These are phyloP conservation scores for Thelonectria discophora DNA, from an alignment of 2,329 filamentous ascomycete genomes.

Conservation along the genomic window DNA sequence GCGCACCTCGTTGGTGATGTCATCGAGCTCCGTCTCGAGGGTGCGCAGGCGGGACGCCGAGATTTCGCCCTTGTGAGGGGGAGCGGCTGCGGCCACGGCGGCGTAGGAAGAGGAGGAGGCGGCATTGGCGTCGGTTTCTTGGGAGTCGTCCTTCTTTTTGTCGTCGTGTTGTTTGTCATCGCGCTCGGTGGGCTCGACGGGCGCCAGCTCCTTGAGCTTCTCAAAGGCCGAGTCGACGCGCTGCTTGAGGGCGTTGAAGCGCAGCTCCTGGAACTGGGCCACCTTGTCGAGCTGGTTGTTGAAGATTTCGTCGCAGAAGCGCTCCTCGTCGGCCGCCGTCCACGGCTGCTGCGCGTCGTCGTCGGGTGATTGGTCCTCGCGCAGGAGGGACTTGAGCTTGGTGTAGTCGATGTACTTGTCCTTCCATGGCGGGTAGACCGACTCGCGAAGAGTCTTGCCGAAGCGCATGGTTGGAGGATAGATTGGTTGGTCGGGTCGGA, in stretches of 20 bases:
- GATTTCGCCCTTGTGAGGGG: conserved; percentile 56
- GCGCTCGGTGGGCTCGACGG: conserved; percentile 52
- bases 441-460: conserved; percentile 83
- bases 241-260: conserved; percentile 66
- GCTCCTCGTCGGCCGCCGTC: conserved; percentile 94
- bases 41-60: conserved; percentile 68
- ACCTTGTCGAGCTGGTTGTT: conserved; percentile 97
- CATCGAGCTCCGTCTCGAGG: conserved; percentile 82
- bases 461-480: conserved; percentile 75
- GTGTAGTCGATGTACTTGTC: conserved; percentile 95
- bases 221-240: conserved; percentile 67
- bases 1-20: conserved; percentile 88
- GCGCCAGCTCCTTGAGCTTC: conserved; percentile 81
- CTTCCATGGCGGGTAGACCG: conserved; percentile 87
- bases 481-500: no score
- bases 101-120: conserved; percentile 41
- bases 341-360: conserved; percentile 71
- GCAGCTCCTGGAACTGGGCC: conserved; percentile 84
- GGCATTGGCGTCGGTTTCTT: conserved; percentile 32
- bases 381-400: conserved; percentile 89
- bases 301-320: conserved; percentile 93
- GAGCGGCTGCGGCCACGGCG: conserved; percentile 40
- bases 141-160: conserved; percentile 50
- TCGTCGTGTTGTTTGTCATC: conserved; percentile 68
- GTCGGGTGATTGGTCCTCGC: conserved; percentile 73